Percentiles rank a stretch among this genome's conserved stretches.
Conservation (phyloP, 371 early-diverging fungal species). For the Syncephalastrum sp. region DNA sequence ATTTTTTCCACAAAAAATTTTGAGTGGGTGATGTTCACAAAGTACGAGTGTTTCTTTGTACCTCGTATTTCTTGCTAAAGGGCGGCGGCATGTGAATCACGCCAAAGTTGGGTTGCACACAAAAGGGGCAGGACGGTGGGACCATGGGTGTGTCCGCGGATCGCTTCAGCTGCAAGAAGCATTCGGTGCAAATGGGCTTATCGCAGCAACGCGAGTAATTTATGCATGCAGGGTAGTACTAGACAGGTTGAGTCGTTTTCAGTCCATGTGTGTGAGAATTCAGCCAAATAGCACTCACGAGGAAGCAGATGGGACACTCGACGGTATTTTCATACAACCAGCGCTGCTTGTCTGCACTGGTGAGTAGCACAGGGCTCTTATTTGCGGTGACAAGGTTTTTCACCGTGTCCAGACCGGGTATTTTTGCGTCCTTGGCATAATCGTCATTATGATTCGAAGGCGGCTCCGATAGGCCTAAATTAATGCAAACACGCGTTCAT, state of each 20-base stretch:
- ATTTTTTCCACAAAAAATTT: neutral
- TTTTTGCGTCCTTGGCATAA: too few species aligned
- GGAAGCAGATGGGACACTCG: slow-evolving; percentile 87
- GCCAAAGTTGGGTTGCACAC: slow-evolving; percentile 84
- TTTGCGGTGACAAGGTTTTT: too few species aligned
- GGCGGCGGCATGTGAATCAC: slow-evolving; percentile 66
- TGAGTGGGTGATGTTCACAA: slow-evolving; percentile 6
- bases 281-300: slow-evolving; percentile 9
- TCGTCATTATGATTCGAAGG: too few species aligned
- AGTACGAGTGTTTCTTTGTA: slow-evolving; percentile 32
- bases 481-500: too few species aligned
- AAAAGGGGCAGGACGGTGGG: slow-evolving; percentile 86
- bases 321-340: slow-evolving; percentile 51
- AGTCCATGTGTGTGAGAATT: too few species aligned
- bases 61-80: slow-evolving; percentile 31
- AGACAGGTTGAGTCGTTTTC: neutral
- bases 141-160: slow-evolving; percentile 48
- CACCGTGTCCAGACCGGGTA: too few species aligned
- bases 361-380: too few species aligned
- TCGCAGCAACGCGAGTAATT: slow-evolving; percentile 94
- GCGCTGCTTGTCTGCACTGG: too few species aligned
- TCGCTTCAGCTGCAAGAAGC: slow-evolving; percentile 91
- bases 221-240: slow-evolving; percentile 90
- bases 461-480: too few species aligned
- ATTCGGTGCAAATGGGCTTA: slow-evolving; percentile 94